phyloP scores from a whole-genome alignment of 2,329 filamentous ascomycete genomes.

The Allantophomopsis cytisporea region DNA sequence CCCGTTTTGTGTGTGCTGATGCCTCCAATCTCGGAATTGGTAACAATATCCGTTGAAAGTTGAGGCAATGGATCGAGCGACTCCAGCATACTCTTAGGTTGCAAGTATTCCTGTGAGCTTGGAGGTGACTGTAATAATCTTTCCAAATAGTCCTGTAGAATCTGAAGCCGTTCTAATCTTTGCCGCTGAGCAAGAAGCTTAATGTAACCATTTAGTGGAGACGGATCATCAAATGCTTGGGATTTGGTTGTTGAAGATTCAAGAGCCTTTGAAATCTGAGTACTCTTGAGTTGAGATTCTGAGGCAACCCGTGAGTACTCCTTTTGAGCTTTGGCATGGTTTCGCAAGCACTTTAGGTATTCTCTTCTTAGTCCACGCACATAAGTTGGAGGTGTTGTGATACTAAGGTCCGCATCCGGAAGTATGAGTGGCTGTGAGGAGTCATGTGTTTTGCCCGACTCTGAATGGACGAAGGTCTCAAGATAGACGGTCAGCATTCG shows the following conservation, averaged over 20 bases:
- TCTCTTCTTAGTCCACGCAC: slow-evolving; percentile 34
- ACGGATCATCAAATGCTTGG: slow-evolving; percentile 6
- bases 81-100: slow-evolving; percentile 14
- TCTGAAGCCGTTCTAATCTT: slow-evolving; percentile 34
- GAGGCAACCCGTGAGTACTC: slow-evolving; percentile 23
- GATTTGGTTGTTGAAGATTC: slow-evolving; percentile 11
- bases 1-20: slow-evolving; percentile 22
- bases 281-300: slow-evolving; percentile 5
- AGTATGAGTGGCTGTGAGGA: slow-evolving; percentile 17
- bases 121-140: slow-evolving; percentile 36
- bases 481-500: slow-evolving; percentile 40
- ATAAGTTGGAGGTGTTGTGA: slow-evolving; percentile 21
- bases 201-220: slow-evolving; percentile 33
- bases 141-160: slow-evolving; percentile 36
- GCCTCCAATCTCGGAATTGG: slow-evolving; percentile 2
- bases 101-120: slow-evolving; percentile 33
- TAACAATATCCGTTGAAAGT: slow-evolving; percentile 14
- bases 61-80: slow-evolving; percentile 11
- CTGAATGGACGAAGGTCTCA: slow-evolving; percentile 28
- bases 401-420: slow-evolving; percentile 32
- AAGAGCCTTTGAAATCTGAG: background rate
- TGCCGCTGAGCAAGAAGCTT: slow-evolving; percentile 34
- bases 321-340: slow-evolving; percentile 34
- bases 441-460: slow-evolving; percentile 17
- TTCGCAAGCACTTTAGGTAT: slow-evolving; percentile 38